Evolutionary conservation across 1,284 basidiomycete genomes (phyloP).

Genomic region (Schizophyllum commune): DNA sequence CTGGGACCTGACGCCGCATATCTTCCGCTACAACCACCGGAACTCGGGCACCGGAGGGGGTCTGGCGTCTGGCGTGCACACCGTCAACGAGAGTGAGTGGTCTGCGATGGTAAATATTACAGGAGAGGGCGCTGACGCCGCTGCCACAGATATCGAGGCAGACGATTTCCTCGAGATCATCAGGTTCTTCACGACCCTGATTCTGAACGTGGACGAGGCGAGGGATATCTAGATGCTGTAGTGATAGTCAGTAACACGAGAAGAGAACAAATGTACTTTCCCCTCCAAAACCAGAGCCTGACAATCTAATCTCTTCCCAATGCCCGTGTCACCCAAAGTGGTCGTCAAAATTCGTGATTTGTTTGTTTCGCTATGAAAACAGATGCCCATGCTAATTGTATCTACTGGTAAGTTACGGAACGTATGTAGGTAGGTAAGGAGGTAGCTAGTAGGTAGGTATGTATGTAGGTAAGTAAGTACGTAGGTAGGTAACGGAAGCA

Average conservation of each 20-base stretch:
- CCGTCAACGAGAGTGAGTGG: slow-evolving; percentile 50
- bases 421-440: not conserved
- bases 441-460: not conserved
- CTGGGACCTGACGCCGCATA: slow-evolving; percentile 37
- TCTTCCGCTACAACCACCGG: slow-evolving; percentile 42
- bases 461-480: not conserved
- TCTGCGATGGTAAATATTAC: not conserved
- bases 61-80: slow-evolving; percentile 46
- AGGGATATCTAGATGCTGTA: not conserved
- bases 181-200: slow-evolving; percentile 37
- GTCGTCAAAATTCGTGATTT: too few relatives aligned
- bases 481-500: not conserved
- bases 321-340: too few relatives aligned
- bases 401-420: not conserved
- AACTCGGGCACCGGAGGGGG: slow-evolving; percentile 15
- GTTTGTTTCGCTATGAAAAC: not conserved
- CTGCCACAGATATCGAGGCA: slow-evolving; percentile 22
- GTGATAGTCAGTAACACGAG: not conserved
- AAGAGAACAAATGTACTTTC: not conserved
- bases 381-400: not conserved
- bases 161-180: slow-evolving; percentile 38
- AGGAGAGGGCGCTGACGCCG: slow-evolving; percentile 1
- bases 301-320: too few relatives aligned
- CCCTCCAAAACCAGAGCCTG: too few relatives aligned
- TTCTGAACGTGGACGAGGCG: slow-evolving; percentile 36